These are phyloP conservation scores for Podila epicladia DNA, from an alignment of 192 early-diverging fungal genomes.

Conservation along the genomic window DNA sequence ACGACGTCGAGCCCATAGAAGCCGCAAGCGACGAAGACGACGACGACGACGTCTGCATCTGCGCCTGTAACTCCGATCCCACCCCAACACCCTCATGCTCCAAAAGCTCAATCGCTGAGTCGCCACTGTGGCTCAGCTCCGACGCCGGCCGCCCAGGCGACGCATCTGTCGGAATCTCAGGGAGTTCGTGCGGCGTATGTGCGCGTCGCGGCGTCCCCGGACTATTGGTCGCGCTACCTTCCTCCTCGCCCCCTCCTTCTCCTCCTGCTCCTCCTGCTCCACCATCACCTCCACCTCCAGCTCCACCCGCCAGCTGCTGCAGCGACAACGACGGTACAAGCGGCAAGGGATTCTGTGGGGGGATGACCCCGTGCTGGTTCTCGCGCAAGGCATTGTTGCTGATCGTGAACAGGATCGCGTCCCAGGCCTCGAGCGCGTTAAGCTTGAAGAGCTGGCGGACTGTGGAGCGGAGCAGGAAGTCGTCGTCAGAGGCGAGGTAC, in stretches of 20 bases:
- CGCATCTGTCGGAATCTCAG: not conserved
- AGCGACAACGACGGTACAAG: not conserved
- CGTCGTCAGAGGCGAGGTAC: slow-evolving; percentile 74
- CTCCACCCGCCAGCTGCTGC: not conserved
- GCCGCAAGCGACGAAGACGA: not conserved
- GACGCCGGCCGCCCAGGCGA: not conserved
- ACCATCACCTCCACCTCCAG: too few relatives aligned
- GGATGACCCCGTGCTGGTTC: slow-evolving; percentile 12
- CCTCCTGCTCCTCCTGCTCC: too few relatives aligned
- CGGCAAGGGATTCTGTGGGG: not conserved
- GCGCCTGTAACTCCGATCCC: not conserved
- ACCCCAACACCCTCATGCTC: not conserved
- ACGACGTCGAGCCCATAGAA: not conserved
- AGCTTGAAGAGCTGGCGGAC: slow-evolving; percentile 69
- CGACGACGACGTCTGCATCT: too few relatives aligned
- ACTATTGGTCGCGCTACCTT: not conserved
- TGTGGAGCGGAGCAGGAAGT: slow-evolving; percentile 70
- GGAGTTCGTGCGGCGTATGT: not conserved
- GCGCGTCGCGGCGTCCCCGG: not conserved
- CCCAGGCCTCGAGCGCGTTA: slow-evolving; percentile 70
- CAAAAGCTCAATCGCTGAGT: not conserved
- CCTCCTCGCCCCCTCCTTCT: not conserved
- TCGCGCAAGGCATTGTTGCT: slow-evolving; percentile 31
- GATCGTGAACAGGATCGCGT: slow-evolving; percentile 74
- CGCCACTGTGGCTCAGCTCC: not conserved